These are phyloP conservation scores for Geranium brycei DNA, from an alignment of 345 rosid species.

Conservation along the genomic window DNA sequence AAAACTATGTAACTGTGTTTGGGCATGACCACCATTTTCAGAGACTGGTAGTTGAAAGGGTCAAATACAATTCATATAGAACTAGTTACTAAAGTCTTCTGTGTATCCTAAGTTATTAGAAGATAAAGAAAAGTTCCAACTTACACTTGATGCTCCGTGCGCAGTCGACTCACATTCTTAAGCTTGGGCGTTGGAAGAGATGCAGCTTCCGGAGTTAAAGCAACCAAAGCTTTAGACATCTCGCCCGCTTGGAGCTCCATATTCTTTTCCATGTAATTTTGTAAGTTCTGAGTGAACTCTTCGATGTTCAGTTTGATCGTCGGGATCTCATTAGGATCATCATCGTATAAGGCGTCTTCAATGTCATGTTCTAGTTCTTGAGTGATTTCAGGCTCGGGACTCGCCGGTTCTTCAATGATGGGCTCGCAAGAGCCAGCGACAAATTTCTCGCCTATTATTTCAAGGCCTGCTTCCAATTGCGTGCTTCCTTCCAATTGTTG, in stretches of 20 bases:
- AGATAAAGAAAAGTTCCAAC: constrained; percentile 14
- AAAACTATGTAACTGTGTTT: neutral
- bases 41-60: too few relatives aligned
- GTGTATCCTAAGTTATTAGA: neutral
- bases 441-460: constrained; percentile 14
- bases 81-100: neutral
- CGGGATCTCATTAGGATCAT: constrained; percentile 73
- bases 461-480: too few relatives aligned
- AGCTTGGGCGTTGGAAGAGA: constrained; percentile 73
- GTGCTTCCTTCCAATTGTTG: constrained; percentile 18
- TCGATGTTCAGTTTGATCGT: constrained; percentile 60
- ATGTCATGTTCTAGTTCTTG: constrained; percentile 42
- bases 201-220: constrained; percentile 62
- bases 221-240: constrained; percentile 71
- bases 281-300: constrained; percentile 52
- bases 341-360: constrained; percentile 41
- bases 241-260: constrained; percentile 57
- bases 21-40: too few relatives aligned
- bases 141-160: constrained; percentile 95
- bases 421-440: constrained; percentile 39
- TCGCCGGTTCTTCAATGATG: constrained; percentile 77
- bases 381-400: constrained; percentile 50
- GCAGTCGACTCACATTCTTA: constrained; percentile 64
- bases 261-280: constrained; percentile 48
- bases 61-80: neutral